These are phyloP conservation scores for Claviceps humidiphila DNA, from an alignment of 2,329 filamentous ascomycete species.

Conservation along the genomic window DNA sequence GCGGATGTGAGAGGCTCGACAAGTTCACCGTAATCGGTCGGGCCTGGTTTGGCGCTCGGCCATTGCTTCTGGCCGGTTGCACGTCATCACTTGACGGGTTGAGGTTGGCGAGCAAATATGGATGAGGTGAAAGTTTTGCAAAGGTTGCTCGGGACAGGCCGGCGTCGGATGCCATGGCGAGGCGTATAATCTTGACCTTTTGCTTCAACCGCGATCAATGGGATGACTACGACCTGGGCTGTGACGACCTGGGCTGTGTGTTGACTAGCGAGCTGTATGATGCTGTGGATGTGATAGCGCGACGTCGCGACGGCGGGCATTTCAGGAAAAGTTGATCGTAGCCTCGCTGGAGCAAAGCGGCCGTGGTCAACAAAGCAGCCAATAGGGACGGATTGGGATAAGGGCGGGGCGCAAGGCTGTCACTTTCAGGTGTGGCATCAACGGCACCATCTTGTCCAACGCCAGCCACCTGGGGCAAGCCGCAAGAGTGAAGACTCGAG, in stretches of 20 bases:
- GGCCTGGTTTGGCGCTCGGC: slow-evolving; percentile 55
- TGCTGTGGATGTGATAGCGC: not conserved
- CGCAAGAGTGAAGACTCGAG: too few species aligned
- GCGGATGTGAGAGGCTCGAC: slow-evolving; percentile 74
- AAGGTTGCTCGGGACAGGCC: slow-evolving; percentile 55
- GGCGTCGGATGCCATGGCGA: slow-evolving; percentile 17
- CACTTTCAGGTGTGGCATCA: not conserved
- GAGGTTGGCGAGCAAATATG: slow-evolving; percentile 83
- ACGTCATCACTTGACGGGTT: slow-evolving; percentile 38
- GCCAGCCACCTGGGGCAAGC: too few species aligned
- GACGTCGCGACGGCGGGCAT: not conserved
- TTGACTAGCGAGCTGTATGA: not conserved
- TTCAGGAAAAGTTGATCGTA: slow-evolving; percentile 3
- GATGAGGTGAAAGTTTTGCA: slow-evolving; percentile 77
- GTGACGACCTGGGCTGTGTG: not conserved
- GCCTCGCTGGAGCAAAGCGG: not conserved
- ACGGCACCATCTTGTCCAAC: too few species aligned
- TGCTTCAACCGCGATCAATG: too few species aligned
- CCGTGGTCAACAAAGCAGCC: not conserved
- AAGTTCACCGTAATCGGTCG: slow-evolving; percentile 66
- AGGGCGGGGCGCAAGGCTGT: slow-evolving; percentile 2
- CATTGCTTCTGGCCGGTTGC: slow-evolving; percentile 61
- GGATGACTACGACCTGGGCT: too few species aligned
- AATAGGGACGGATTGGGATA: not conserved
- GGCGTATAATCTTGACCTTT: too few species aligned